phyloP scores from a whole-genome alignment of 108 stramenopile species.

The Stephanodiscus minutulus region DNA sequence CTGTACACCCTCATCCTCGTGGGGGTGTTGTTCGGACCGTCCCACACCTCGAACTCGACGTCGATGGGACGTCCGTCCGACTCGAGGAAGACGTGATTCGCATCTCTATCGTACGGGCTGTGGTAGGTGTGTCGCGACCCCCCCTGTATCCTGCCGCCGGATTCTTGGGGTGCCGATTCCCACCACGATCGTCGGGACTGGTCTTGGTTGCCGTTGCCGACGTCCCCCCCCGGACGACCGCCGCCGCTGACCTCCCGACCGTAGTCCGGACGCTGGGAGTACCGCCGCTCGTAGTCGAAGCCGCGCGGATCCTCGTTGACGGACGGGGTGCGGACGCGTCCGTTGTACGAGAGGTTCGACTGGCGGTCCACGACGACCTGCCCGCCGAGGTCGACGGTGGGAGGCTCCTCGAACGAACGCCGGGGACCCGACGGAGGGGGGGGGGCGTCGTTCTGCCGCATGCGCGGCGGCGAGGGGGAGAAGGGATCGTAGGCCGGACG shows the following conservation, averaged over 20 bases:
- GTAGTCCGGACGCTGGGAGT: conserved; percentile 34
- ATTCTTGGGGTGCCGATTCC: conserved; percentile 21
- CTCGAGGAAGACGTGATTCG: conserved; percentile 40
- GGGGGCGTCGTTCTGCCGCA: background rate
- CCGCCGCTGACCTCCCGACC: background rate
- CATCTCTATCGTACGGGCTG: conserved; percentile 23
- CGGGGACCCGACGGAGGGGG: background rate
- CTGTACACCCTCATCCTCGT: conserved; percentile 47
- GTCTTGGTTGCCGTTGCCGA: background rate
- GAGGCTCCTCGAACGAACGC: conserved; percentile 12
- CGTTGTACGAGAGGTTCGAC: conserved; percentile 25
- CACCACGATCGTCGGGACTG: conserved; percentile 36
- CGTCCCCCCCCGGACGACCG: background rate
- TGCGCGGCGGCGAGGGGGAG: background rate
- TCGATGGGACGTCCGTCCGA: conserved; percentile 51
- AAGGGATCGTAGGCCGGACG: conserved; percentile 20
- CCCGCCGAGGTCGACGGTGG: conserved; percentile 25
- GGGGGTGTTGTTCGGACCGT: conserved; percentile 59
- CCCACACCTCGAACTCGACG: conserved; percentile 50
- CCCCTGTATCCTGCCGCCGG: conserved; percentile 31
- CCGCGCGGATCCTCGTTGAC: conserved; percentile 41
- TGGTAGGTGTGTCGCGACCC: conserved; percentile 36
- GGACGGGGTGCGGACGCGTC: conserved; percentile 6
- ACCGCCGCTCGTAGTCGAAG: conserved; percentile 37
- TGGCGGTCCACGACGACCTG: conserved; percentile 11